Evolutionary conservation across 768 basidiomycete genomes (phyloP), one percentile per base, ranked within the genome.

Genomic region (Termitomyces sp.): DNA sequence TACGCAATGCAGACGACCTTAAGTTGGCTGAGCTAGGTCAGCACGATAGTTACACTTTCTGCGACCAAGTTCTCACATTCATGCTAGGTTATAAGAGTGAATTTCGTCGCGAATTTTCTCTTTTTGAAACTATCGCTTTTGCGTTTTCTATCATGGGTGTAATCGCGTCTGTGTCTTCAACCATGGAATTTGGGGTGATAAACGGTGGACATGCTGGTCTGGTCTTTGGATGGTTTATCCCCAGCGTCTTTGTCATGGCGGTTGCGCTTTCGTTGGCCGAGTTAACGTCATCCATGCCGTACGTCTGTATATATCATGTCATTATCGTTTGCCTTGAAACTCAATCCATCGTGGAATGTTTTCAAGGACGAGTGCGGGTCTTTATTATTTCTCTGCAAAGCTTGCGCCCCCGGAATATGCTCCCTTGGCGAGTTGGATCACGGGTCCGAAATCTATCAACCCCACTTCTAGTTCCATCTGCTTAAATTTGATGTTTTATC

Each of bases 361-460:
- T 12, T 50, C 10, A 40, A 89, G 88, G 50, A 90, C 88, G 22
- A 89, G 88, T 58, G 88, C 88, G 7, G 88, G 88, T 0, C 72
- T 90, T 16, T 89, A 89, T 65, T 90, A 89, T 66, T 89, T 89
- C 67, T 85, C 88, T 2, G 85, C 88, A 0, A 89, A 86, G 63
- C 67, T 90, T 41, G 88, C 88, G 2, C 84, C 86, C 1, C 76
- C 76, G 6, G 74, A 77, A 61, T 81, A 82, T 52, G 76, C 84
- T 3, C 76, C 85, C 7, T 68, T 90, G 49, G 82, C 85, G 1
- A 83, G 85, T 58, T 84, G 83, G 82, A 77, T 84, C 50, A 84
- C 83, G 43, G 82, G 73, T 54, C 12, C 11, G 7, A 29, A 15
- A 6, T 7, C n/a, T 7, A 3, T 33, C 22, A 12, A 22, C 5